Base-by-base conservation (phyloP, 2,329 filamentous ascomycete species). In the Hysterium pulicare region DNA sequence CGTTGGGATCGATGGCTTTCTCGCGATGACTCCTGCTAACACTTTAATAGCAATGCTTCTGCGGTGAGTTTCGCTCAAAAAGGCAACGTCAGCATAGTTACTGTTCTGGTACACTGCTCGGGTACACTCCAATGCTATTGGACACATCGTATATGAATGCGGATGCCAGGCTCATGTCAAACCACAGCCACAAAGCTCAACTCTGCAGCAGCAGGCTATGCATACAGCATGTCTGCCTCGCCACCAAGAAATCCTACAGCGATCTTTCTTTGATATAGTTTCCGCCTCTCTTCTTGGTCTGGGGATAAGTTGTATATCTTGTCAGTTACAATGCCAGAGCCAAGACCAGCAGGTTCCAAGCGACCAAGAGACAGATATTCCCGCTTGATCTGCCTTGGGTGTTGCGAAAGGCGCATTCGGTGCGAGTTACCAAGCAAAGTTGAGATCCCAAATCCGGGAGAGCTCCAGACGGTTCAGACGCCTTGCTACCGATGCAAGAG, bases 301-400 rank as follows among this genome's bases (percentile, higher is more conserved):
- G 34, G 30, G 33, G 15, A 43, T 41, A 24, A 26, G 34, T 33
- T 42, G 41, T 31, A 40, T 40, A 20, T 26, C 35, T 30, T 35
- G 15, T 35, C 19, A 31, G 22, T 35, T 34, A 41, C 36, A 38
- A 47, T 45, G 44, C 39, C 44, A 42, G 37, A 43, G 17, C 26
- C 23, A 45, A 43, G 39, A 42, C 17, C 37, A 34, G 30, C 15
- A 31, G 40, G 23, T 21, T 22, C 28, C 33, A 51, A 43, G 46
- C 49, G 49, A 37, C 39, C 46, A 34, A 51, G 46, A 44, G 46
- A 40, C 32, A 36, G 33, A 41, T 51, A 51, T 44, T 51, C 49
- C 41, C 46, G 49, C 24, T 44, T 51, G 36, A 51, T 51, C 39
- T 51, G 49, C 37, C 35, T 51, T 28, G 49, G 49, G n/a, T 51